Evolutionary conservation across 2,329 filamentous ascomycete genomes (phyloP), one percentile per base, ranked within the genome.

Genomic region (Akanthomyces muscarius): DNA sequence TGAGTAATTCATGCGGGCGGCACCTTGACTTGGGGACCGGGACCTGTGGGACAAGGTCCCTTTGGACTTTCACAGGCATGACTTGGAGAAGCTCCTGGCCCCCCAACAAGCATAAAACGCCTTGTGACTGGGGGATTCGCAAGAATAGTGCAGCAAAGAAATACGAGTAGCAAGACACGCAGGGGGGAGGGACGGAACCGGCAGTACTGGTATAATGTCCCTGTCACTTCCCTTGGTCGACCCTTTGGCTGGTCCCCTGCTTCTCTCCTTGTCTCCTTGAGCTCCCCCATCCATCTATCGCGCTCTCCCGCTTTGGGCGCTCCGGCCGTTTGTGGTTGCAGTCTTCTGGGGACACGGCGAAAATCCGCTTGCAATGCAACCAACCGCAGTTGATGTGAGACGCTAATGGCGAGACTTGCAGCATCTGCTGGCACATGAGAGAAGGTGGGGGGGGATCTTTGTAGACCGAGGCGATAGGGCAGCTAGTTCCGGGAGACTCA

Each of bases 301-400:
- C 48, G 48, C 16, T 25, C 42, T 36, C 54, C 54, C 42, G n/a
- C 44, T 48, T 58, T 58, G 55, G 55, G 53, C 41, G 41, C 53
- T 52, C 53, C 44, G 53, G 38, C 41, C 25, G 30, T 23, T 48
- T 47, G 41, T 42, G 41, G 54, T 47, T 33, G 55, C 55, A 57
- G 30, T 7, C 13, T 36, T 48, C 54, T 54, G 30, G 28, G 28
- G 28, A 30, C 28, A 30, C 6, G 28, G 28, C 28, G 28, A n/a
- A 42, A 58, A 47, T 13, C 55, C 55, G 55, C 55, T 18, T 47
- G 55, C 30, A 28, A 58, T 58, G 55, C 55, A 58, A 48, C 55
- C 52, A 18, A 41, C 10, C 28, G 36, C 36, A 54, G 21, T 38
- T 30, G 41, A 45, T 45, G 41, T 56, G 53, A 55, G 52, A 45